These are phyloP conservation scores for Microdochium bolleyi DNA, from an alignment of 2,329 filamentous ascomycete genomes.

Conservation along the genomic window DNA sequence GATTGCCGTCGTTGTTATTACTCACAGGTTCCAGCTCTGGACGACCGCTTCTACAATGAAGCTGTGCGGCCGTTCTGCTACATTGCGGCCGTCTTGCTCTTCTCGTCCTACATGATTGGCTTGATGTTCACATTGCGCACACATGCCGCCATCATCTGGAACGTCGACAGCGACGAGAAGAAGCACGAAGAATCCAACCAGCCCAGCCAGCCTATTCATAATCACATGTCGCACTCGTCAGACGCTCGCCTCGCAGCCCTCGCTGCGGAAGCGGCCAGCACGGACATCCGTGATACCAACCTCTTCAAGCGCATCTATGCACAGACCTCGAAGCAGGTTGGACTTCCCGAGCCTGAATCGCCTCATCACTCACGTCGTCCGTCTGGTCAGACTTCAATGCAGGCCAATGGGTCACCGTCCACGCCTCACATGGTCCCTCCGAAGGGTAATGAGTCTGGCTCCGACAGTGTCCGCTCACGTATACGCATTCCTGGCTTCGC, in stretches of 20 bases:
- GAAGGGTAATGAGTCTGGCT: constrained; percentile 40
- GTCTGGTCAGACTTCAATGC: constrained; percentile 10
- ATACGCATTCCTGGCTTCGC: constrained; percentile 62
- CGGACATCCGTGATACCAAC: constrained; percentile 67
- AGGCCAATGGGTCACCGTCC: constrained; percentile 33
- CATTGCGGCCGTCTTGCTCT: constrained; percentile 75
- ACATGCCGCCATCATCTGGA: constrained; percentile 96
- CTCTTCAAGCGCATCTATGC: constrained; percentile 90
- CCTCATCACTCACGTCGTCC: constrained; percentile 18
- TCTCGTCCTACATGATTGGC: constrained; percentile 88
- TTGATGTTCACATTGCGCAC: constrained; percentile 93
- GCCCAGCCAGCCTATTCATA: constrained; percentile 21
- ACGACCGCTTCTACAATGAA: constrained; percentile 82
- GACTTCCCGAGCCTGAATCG: constrained; percentile 50
- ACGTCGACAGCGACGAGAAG: constrained; percentile 73
- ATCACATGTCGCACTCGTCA: constrained; percentile 7
- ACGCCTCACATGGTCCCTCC: constrained; percentile 73
- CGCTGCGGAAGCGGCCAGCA: no score
- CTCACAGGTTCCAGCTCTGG: constrained; percentile 73
- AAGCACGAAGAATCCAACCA: constrained; percentile 45
- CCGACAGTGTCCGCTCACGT: constrained; percentile 29
- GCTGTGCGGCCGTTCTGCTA: constrained; percentile 93
- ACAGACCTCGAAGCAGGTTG: constrained; percentile 80
- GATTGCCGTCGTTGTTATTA: constrained; percentile 95
- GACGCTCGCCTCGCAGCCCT: no score